phyloP scores from a whole-genome alignment of 371 early-diverging fungal species.

The Rhizomucor pusillus region DNA sequence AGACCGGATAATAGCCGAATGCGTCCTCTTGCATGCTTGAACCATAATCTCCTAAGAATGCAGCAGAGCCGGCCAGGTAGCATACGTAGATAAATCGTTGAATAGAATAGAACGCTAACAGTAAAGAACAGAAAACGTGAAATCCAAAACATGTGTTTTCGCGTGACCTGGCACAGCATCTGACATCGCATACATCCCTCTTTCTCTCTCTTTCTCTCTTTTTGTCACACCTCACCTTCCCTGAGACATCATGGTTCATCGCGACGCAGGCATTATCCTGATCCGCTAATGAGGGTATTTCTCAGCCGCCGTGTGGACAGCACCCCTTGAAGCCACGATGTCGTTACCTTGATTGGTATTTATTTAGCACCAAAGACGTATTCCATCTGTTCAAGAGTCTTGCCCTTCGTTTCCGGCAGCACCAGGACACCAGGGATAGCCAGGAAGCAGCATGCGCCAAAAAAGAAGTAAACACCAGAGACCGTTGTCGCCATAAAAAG shows the following conservation, averaged over 20 bases:
- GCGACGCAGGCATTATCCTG: slow-evolving; percentile 48
- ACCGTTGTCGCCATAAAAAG: slow-evolving; percentile 55
- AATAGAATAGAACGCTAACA: too few relatives aligned
- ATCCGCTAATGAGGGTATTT: slow-evolving; percentile 41
- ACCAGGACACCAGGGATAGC: slow-evolving; percentile 42
- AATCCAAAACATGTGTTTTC: too few relatives aligned
- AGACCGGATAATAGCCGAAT: too few relatives aligned
- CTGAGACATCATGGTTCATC: slow-evolving; percentile 19
- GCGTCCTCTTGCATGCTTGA: too few relatives aligned
- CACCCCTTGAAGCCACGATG: slow-evolving; percentile 22
- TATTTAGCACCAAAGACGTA: slow-evolving; percentile 43
- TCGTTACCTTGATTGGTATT: not conserved
- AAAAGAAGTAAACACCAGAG: slow-evolving; percentile 57
- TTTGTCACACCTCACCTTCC: too few relatives aligned
- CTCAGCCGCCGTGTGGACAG: slow-evolving; percentile 6
- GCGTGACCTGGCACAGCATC: too few relatives aligned
- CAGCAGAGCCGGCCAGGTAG: too few relatives aligned
- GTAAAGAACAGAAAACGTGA: too few relatives aligned
- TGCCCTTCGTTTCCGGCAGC: slow-evolving; percentile 55
- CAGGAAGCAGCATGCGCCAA: slow-evolving; percentile 42
- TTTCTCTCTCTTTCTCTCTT: too few relatives aligned
- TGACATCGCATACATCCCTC: too few relatives aligned
- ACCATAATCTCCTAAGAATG: too few relatives aligned
- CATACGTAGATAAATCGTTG: too few relatives aligned
- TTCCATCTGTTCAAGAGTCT: slow-evolving; percentile 58